A percentile compares a stretch with the other conserved stretches of the same genome.
phyloP scores from a whole-genome alignment of 257 asterid genomes.

The Nicotiana knightiana region DNA sequence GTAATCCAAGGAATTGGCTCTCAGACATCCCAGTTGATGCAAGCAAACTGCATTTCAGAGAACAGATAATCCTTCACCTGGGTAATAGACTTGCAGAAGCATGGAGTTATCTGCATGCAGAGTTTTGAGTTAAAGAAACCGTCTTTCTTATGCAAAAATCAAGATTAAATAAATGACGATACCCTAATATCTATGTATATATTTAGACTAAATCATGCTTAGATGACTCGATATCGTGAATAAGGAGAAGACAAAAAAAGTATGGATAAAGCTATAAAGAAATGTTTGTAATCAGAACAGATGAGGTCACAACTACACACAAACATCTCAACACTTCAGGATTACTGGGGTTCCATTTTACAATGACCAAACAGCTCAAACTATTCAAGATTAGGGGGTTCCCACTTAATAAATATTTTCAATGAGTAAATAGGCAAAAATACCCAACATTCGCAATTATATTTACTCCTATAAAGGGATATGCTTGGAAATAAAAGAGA shows the following conservation, averaged over 20 bases:
- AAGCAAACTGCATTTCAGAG: neutral
- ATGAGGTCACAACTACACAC: neutral
- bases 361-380: neutral
- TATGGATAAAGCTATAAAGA: neutral
- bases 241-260: neutral
- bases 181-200: neutral
- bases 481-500: neutral
- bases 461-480: neutral
- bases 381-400: neutral
- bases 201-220: neutral
- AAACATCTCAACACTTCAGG: neutral
- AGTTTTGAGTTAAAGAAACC: neutral
- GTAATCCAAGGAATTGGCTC: neutral
- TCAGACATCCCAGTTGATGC: neutral
- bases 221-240: neutral
- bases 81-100: neutral
- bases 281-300: neutral
- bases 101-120: neutral
- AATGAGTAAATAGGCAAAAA: too few species aligned
- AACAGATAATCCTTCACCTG: neutral
- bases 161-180: neutral
- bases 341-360: neutral
- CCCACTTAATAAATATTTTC: neutral
- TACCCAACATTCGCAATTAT: neutral
- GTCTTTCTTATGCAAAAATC: neutral